These are phyloP conservation scores for Fraxinus floribunda DNA, from an alignment of 305 asterid genomes.

Conservation along the genomic window DNA sequence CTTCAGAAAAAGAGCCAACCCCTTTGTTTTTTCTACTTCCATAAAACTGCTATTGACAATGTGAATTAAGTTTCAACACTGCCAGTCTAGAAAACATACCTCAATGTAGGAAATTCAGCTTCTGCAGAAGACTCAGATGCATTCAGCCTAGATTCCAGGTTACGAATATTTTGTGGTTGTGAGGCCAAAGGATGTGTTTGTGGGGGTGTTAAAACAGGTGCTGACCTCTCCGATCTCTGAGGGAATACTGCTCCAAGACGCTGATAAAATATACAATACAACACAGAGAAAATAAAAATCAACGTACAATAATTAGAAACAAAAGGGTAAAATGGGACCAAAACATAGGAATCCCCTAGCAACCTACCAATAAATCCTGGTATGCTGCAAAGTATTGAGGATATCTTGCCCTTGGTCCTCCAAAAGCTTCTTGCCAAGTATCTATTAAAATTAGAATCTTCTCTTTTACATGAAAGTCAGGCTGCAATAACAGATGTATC, in stretches of 20 bases:
- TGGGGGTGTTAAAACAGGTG: constrained; percentile 89
- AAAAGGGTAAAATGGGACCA: constrained; percentile 1
- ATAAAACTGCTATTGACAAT: neutral
- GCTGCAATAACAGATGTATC: constrained; percentile 56
- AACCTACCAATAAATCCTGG: constrained; percentile 85
- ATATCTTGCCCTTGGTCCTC: constrained; percentile 90
- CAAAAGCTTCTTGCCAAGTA: constrained; percentile 99
- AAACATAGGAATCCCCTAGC: constrained; percentile 11
- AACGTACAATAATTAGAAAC: constrained; percentile 9
- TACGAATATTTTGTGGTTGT: constrained; percentile 76
- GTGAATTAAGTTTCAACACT: neutral
- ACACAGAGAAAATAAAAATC: constrained; percentile 15
- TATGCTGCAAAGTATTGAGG: constrained; percentile 90
- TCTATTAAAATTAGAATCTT: constrained; percentile 90
- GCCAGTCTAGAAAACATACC: constrained; percentile 41
- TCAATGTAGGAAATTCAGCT: constrained; percentile 90
- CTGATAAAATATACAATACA: constrained; percentile 47
- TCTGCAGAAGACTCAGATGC: constrained; percentile 86
- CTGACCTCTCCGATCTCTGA: constrained; percentile 82
- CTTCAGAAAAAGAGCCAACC: neutral
- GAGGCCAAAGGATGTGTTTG: constrained; percentile 92
- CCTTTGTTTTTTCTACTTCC: neutral
- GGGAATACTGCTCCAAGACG: constrained; percentile 97
- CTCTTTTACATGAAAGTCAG: constrained; percentile 95
- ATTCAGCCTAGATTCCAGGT: constrained; percentile 59